These are phyloP conservation scores for Lachnellula suecica DNA, from an alignment of 2,329 filamentous ascomycete species.

Conservation along the genomic window DNA sequence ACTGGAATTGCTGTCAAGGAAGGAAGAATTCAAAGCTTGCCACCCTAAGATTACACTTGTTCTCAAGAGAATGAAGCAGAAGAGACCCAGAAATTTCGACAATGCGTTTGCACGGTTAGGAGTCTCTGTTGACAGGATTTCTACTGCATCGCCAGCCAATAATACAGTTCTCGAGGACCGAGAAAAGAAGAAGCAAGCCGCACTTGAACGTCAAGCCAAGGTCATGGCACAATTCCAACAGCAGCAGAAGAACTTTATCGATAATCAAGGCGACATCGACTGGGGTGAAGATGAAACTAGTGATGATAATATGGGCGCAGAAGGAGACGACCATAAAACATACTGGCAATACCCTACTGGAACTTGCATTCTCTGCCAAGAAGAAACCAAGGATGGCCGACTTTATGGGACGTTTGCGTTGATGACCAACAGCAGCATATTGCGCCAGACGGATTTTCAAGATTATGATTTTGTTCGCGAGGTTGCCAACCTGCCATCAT, in stretches of 20 bases:
- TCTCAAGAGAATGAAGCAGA: conserved; percentile 81
- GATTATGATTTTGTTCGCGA: conserved; percentile 85
- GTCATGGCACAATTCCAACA: conserved; percentile 99
- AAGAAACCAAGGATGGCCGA: conserved; percentile 85
- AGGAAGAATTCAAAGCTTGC: conserved; percentile 77
- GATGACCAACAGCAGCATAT: conserved; percentile 79
- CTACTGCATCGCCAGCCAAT: conserved; percentile 77
- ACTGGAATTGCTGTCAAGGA: conserved; percentile 60
- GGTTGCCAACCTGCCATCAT: conserved; percentile 73
- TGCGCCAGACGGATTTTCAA: conserved; percentile 81
- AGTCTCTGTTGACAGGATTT: conserved; percentile 74
- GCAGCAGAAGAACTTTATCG: conserved; percentile 93
- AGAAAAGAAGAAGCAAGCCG: conserved; percentile 86
- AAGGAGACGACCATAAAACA: conserved; percentile 65
- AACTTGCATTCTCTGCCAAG: conserved; percentile 94
- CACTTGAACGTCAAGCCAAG: conserved; percentile 82
- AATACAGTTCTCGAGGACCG: conserved; percentile 59
- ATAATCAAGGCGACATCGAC: conserved; percentile 82
- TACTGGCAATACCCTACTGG: conserved; percentile 89
- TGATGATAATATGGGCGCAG: conserved; percentile 60
- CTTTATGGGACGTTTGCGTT: conserved; percentile 93
- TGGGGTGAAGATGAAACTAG: conserved; percentile 83
- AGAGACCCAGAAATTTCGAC: conserved; percentile 72
- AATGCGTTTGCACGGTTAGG: conserved; percentile 62
- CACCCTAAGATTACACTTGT: conserved; percentile 83